phyloP scores from a whole-genome alignment of 805 yeast species.

The Teunomyces gatunensis region DNA sequence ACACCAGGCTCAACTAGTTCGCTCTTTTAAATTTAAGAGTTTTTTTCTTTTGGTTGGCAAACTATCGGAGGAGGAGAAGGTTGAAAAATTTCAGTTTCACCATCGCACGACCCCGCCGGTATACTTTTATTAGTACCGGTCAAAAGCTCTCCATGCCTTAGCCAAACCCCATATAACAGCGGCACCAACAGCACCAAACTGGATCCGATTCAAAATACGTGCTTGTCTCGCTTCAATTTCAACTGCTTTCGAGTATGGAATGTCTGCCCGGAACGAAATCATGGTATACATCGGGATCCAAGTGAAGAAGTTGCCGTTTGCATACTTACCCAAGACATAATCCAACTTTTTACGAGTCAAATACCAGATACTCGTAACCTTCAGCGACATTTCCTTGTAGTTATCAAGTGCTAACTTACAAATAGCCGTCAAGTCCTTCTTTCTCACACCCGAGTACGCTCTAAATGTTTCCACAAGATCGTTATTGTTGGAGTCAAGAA shows the following conservation, averaged over 20 bases:
- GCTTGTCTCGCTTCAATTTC: slow-evolving; percentile 53
- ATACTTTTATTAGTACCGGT: neutral
- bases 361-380: slow-evolving; percentile 62
- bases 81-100: slow-evolving; percentile 4
- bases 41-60: neutral
- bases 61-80: neutral
- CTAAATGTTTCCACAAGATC: slow-evolving; percentile 51
- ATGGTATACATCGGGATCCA: slow-evolving; percentile 91
- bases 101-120: neutral
- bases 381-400: slow-evolving; percentile 83
- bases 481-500: slow-evolving; percentile 38
- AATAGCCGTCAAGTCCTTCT: slow-evolving; percentile 70
- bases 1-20: neutral
- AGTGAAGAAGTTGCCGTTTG: slow-evolving; percentile 44
- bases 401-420: slow-evolving; percentile 75
- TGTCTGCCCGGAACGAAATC: slow-evolving; percentile 87
- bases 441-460: slow-evolving; percentile 53
- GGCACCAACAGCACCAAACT: slow-evolving; percentile 15
- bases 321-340: slow-evolving; percentile 53
- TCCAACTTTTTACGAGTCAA: slow-evolving; percentile 68
- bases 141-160: slow-evolving; percentile 5
- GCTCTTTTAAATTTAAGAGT: neutral
- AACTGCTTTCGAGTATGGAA: slow-evolving; percentile 70
- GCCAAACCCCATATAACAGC: slow-evolving; percentile 7
- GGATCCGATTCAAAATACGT: slow-evolving; percentile 39